phyloP scores from a whole-genome alignment of 1,284 basidiomycete species.

The Cryptococcus floricola region DNA sequence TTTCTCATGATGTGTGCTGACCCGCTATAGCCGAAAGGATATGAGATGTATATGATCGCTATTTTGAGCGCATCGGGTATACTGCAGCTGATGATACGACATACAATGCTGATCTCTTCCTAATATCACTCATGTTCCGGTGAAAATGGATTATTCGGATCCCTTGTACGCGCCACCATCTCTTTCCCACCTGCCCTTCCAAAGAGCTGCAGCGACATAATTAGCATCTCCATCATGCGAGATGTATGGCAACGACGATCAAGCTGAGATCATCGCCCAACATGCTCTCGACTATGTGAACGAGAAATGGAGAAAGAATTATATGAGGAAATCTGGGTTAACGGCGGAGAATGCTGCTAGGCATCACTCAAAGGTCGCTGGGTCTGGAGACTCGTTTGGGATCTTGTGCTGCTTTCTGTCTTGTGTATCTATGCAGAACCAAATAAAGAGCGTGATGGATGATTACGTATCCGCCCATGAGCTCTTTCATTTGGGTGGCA shows the following conservation, averaged over 20 bases:
- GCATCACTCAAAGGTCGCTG: no score
- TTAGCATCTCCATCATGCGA: conserved; percentile 46
- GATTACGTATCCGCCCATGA: neutral
- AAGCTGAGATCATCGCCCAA: neutral
- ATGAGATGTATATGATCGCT: conserved; percentile 14
- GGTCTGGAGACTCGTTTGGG: no score
- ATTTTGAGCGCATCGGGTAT: neutral
- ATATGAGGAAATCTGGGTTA: no score
- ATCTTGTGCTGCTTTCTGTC: no score
- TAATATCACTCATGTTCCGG: conserved; percentile 43
- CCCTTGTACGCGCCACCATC: conserved; percentile 31
- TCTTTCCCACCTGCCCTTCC: neutral
- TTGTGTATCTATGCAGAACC: no score
- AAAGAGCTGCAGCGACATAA: conserved; percentile 39
- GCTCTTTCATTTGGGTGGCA: neutral
- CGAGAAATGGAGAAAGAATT: neutral
- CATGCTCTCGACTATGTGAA: neutral
- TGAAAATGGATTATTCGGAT: conserved; percentile 46
- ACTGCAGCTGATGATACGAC: neutral
- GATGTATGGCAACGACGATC: no score
- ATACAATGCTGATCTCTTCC: conserved; percentile 41
- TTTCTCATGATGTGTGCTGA: conserved; percentile 4
- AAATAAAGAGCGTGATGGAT: neutral
- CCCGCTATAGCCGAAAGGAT: conserved; percentile 29
- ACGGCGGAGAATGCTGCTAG: no score